Conservation (phyloP, 2,329 filamentous ascomycete species). For the Fusarium avenaceum region DNA sequence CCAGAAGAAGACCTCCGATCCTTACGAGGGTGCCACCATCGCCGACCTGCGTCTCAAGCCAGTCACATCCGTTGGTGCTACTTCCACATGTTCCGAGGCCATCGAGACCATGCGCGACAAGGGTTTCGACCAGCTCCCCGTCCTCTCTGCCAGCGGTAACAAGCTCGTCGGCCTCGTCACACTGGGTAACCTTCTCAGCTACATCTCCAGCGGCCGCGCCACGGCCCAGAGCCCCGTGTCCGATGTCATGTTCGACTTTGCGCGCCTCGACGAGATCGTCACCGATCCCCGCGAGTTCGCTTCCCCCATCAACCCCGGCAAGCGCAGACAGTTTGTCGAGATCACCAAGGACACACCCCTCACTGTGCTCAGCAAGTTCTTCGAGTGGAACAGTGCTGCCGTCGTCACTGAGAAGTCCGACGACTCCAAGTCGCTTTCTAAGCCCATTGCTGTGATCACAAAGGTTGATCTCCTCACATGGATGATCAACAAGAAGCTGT, state of each 20-base stretch:
- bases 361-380: slow-evolving; percentile 87
- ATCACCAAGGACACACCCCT: slow-evolving; percentile 93
- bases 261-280: slow-evolving; percentile 86
- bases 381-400: slow-evolving; percentile 98
- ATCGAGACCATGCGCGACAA: slow-evolving; percentile 99
- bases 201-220: slow-evolving; percentile 87
- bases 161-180: slow-evolving; percentile 93
- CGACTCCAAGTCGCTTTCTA: slow-evolving; percentile 70
- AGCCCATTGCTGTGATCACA: slow-evolving; percentile 90
- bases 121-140: slow-evolving; percentile 96
- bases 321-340: slow-evolving; percentile 84
- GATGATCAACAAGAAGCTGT: slow-evolving; percentile 77
- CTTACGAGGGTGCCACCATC: slow-evolving; percentile 84
- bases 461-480: slow-evolving; percentile 96
- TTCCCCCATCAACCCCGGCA: slow-evolving; percentile 54
- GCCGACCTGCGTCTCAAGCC: slow-evolving; percentile 89
- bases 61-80: slow-evolving; percentile 83
- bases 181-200: slow-evolving; percentile 92
- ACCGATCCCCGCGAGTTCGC: slow-evolving; percentile 83
- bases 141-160: slow-evolving; percentile 76
- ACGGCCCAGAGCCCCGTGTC: slow-evolving; percentile 79
- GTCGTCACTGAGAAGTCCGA: slow-evolving; percentile 85
- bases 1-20: slow-evolving; percentile 66
- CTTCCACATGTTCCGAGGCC: slow-evolving; percentile 82
- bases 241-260: slow-evolving; percentile 98